Evolutionary conservation across 23 red algal species (phyloP), one percentile per base, ranked within the genome.

Genomic region (Gracilaria caudata): DNA sequence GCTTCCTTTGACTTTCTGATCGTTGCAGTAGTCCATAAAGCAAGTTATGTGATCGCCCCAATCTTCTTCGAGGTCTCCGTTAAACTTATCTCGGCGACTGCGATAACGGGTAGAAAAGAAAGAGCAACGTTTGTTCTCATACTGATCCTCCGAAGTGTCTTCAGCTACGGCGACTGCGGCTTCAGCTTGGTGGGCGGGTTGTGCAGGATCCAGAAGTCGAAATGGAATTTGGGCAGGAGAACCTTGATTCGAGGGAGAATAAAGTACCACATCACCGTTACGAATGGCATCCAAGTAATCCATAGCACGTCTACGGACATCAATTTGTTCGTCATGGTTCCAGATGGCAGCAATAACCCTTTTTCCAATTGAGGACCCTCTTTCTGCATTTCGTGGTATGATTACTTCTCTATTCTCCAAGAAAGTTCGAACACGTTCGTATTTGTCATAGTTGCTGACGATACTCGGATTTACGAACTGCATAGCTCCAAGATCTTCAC

Each of bases 1-100:
- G 14, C 26, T 19, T 10, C 32, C 32, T 17, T 34, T 37, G 26
- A 68, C 26, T 17, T 68, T 68, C 32, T 37, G 36, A 8, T 17
- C 11, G 36, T 10, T 68, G 21, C 64, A 68, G 36, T 68, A 68
- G 36, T 68, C 64, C 64, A 68, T 68, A 26, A 68, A 68, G 2
- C 16, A 37, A 13, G 64, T 25, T 7, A 68, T 28, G 14, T 68
- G 64, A 68, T 68, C 64, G 26, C 21, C 26, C 64, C 64, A 68
- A 19, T 68, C 36, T 68, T 68, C 64, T 17, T 68, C 64, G 16
- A 68, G 20, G 21, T 74, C 68, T 44, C 68, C 68, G 9, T 32
- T 47, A 23, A 74, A 74, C 68, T 74, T 74, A 14, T 74, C 68
- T 8, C 68, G 33, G 1, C 68, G 33, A 43, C 20, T 7, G 8